Conservation (phyloP, 352 stramenopile genomes). For the Globisporangium nodosum region DNA sequence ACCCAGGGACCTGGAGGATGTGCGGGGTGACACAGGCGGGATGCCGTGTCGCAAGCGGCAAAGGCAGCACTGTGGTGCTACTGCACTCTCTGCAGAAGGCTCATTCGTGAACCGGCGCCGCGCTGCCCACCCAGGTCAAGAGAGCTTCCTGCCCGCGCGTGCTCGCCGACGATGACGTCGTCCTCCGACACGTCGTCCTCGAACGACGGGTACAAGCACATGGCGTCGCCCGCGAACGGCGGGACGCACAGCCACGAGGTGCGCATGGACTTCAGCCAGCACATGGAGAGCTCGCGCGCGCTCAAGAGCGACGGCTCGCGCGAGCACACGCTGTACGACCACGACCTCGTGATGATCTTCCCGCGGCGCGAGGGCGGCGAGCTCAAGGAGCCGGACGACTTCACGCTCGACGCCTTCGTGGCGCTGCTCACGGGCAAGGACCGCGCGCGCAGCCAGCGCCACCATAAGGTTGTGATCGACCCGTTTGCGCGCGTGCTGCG, state of each 20-base stretch:
- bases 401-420: conserved; percentile 59
- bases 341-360: conserved; percentile 83
- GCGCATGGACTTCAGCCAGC: conserved; percentile 34
- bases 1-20: no score
- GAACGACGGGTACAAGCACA: conserved; percentile 28
- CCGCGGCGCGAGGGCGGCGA: conserved; percentile 55
- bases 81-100: no score
- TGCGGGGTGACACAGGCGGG: no score
- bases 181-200: neutral
- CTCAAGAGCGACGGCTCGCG: conserved; percentile 9
- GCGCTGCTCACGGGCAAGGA: conserved; percentile 67
- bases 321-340: conserved; percentile 61
- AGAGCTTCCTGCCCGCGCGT: neutral
- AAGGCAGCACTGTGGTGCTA: no score
- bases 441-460: conserved; percentile 24
- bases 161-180: neutral
- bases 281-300: conserved; percentile 20
- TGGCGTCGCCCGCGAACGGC: conserved; percentile 24
- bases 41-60: no score
- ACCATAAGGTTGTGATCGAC: conserved; percentile 52
- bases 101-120: no score
- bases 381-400: conserved; percentile 57
- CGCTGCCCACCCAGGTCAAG: no score
- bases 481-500: conserved; percentile 66
- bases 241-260: conserved; percentile 17